Evolutionary conservation across 108 stramenopile genomes (phyloP).

Genomic region (Schizochytrium sp.): DNA sequence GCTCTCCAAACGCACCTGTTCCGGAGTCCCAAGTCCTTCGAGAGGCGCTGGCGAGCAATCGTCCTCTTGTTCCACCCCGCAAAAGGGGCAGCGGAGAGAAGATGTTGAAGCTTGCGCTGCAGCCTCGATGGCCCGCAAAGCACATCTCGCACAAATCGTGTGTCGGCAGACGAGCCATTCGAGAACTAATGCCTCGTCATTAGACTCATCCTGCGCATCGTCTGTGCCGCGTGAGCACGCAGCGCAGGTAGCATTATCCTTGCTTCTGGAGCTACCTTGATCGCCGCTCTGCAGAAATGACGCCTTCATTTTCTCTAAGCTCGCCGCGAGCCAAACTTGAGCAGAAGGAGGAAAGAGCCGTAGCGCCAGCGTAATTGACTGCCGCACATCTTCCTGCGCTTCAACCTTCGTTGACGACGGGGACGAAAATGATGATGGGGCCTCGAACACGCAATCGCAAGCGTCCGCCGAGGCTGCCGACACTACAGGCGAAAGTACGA

Average conservation of each 20-base stretch:
- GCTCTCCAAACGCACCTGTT: neutral
- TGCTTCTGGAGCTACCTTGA: neutral
- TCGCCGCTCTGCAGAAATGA: neutral
- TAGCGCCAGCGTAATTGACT: neutral
- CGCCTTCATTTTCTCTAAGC: neutral
- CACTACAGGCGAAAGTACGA: too few species aligned
- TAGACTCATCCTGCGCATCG: too few species aligned
- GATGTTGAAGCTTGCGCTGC: neutral
- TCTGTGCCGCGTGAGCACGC: too few species aligned
- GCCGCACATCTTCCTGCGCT: neutral
- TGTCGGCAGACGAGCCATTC: neutral
- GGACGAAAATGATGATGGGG: too few species aligned
- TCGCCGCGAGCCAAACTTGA: neutral
- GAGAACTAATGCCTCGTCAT: too few species aligned
- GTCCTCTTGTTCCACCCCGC: neutral
- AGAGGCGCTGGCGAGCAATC: neutral
- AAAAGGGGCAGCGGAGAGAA: neutral
- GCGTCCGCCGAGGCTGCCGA: too few species aligned
- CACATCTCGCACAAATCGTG: neutral
- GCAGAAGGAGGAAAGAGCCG: neutral
- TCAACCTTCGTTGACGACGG: neutral
- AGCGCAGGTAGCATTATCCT: neutral
- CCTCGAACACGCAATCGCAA: too few species aligned
- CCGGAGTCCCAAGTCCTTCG: neutral
- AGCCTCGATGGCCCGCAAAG: neutral